A percentile compares a stretch with the other conserved stretches of the same genome.
These are phyloP conservation scores for Pulveroboletus sp. DNA, from an alignment of 768 basidiomycete genomes.

Conservation along the genomic window DNA sequence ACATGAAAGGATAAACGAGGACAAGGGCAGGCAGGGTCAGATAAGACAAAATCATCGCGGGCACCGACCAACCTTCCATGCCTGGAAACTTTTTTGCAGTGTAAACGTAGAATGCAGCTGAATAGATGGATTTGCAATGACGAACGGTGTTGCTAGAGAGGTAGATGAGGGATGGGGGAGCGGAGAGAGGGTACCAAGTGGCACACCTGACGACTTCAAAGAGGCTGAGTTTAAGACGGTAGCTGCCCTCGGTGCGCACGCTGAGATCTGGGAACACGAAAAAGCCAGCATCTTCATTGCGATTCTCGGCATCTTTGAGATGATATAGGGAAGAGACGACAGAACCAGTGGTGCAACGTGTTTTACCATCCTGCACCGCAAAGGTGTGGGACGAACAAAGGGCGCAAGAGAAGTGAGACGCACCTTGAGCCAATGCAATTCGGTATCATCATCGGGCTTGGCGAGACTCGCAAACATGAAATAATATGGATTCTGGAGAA, in stretches of 20 bases:
- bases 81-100: conserved; percentile 97
- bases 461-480: conserved; percentile 94
- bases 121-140: conserved; percentile 89
- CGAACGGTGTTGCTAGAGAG: conserved; percentile 70
- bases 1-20: conserved; percentile 13
- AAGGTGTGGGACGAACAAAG: neutral
- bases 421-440: conserved; percentile 85
- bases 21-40: conserved; percentile 12
- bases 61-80: conserved; percentile 72
- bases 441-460: conserved; percentile 84
- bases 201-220: conserved; percentile 93
- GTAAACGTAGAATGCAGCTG: conserved; percentile 89
- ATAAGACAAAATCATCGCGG: conserved; percentile 16
- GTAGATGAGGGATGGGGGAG: conserved; percentile 3
- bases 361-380: conserved; percentile 78
- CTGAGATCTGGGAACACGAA: conserved; percentile 96
- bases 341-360: conserved; percentile 86
- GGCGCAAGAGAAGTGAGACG: neutral
- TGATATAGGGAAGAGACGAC: conserved; percentile 91
- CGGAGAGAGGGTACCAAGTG: neutral
- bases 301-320: conserved; percentile 71
- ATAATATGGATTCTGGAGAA: conserved; percentile 90
- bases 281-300: conserved; percentile 76
- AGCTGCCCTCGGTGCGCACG: conserved; percentile 90
- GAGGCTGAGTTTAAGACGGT: conserved; percentile 64